A percentile compares a stretch with the other conserved stretches of the same genome.
Conservation (phyloP, 208 protist genomes). For the Crithidia sp. region DNA sequence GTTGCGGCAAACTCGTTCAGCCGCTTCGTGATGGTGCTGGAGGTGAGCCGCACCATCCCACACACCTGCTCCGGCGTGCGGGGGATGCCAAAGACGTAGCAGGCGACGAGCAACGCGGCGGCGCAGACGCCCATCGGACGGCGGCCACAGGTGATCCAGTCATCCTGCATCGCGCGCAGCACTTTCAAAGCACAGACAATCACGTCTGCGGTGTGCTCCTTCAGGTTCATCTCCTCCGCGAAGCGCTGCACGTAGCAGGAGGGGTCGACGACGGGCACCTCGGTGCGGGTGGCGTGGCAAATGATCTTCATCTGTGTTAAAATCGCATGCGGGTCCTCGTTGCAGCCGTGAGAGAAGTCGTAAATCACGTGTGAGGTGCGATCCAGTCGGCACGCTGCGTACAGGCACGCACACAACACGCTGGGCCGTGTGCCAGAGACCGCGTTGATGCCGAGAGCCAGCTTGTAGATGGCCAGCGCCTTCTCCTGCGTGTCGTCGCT, state of each 20-base stretch:
- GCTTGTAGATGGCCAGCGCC: slow-evolving; percentile 83
- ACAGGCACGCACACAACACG: slow-evolving; percentile 88
- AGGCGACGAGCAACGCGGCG: slow-evolving; percentile 87
- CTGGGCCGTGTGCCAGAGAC: slow-evolving; percentile 72
- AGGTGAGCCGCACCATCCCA: slow-evolving; percentile 85
- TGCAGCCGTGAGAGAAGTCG: slow-evolving; percentile 76
- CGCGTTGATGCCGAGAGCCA: slow-evolving; percentile 70
- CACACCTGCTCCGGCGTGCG: slow-evolving; percentile 87
- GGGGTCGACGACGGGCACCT: slow-evolving; percentile 86
- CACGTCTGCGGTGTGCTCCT: slow-evolving; percentile 61
- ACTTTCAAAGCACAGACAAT: slow-evolving; percentile 89
- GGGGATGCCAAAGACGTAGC: slow-evolving; percentile 84
- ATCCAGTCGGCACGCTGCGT: slow-evolving; percentile 83
- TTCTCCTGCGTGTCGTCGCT: slow-evolving; percentile 78
- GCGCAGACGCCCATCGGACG: slow-evolving; percentile 91
- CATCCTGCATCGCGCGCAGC: slow-evolving; percentile 86
- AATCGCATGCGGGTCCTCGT: slow-evolving; percentile 69
- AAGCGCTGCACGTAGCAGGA: slow-evolving; percentile 88
- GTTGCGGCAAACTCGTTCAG: slow-evolving; percentile 89
- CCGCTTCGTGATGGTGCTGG: slow-evolving; percentile 75
- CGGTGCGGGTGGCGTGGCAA: slow-evolving; percentile 78
- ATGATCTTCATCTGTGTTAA: slow-evolving; percentile 79
- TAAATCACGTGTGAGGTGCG: slow-evolving; percentile 89
- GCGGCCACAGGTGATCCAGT: slow-evolving; percentile 92
- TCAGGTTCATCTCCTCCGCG: slow-evolving; percentile 86